Base-by-base conservation (phyloP, 139 green algal species). In the Prasinococcaceae sp. region DNA sequence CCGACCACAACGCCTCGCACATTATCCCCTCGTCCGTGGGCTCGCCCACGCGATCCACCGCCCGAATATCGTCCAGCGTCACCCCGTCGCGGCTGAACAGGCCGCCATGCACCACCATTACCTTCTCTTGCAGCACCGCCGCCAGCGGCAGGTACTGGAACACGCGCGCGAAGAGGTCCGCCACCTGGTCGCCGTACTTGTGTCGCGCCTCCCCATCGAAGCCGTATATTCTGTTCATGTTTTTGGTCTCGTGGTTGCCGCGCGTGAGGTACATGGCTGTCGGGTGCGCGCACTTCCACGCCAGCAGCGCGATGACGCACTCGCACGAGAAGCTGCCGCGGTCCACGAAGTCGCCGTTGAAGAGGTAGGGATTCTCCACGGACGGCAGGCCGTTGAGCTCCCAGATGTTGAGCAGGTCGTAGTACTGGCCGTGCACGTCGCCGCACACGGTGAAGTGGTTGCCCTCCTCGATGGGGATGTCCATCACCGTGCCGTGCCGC, bases 321-420 rank as follows among this genome's bases (percentile, higher is more conserved):
- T 98, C 90, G 28, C 83, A 64, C 23, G 70, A 86, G 59, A 85
- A 97, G 10, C 73, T 87, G 6, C 90, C 90, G 26, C 90, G 78
- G 67, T 98, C 90, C 43, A 97, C 88, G 73, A 97, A 96, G 75
- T 96, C 88, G 30, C 90, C 90, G 44, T 98, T 98, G 74, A 98
- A 98, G 2, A 98, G 62, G 78, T 97, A 98, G 5, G 88, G 90
- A 68, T 97, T 96, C 17, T 74, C 64, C 9, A 70, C 20, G 3
- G 63, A 79, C 10, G 90, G 90, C 29, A 74, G 27, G 1, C 90
- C 90, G 58, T 95, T 94, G 25, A 97, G 56, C 25, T 93, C 69
- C 49, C 88, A 98, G 44, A 98, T 97, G 70, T 90, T 86, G 20
- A 94, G 63, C 50, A 98, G 66, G 68, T 98, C 90, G 54, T 79